Evolutionary conservation across 2,329 filamentous ascomycete species (phyloP).

Genomic region (Botryotinia narcissicola): DNA sequence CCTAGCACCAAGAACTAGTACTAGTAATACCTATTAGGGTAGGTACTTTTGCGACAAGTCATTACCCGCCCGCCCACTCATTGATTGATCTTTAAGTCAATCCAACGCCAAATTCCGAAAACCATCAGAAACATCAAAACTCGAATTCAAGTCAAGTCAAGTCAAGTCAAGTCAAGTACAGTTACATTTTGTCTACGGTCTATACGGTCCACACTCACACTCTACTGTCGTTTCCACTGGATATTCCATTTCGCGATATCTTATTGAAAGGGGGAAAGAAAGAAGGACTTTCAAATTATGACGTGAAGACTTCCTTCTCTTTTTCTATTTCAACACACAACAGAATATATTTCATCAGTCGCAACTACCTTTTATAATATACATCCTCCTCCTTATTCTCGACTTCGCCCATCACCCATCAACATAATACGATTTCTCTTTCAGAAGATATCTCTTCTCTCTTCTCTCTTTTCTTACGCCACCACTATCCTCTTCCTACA

Average conservation of each 20-base stretch:
- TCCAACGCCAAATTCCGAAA: background rate
- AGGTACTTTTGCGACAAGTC: conserved; percentile 8
- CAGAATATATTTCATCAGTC: background rate
- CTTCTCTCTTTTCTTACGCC: background rate
- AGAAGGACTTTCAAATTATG: conserved; percentile 4
- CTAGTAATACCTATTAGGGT: background rate
- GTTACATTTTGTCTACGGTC: too few species aligned
- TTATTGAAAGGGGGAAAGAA: background rate
- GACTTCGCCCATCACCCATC: too few species aligned
- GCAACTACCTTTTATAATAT: background rate
- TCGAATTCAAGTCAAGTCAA: background rate
- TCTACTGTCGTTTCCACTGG: background rate
- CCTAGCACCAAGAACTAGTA: background rate
- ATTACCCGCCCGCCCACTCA: background rate
- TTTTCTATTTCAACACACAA: background rate
- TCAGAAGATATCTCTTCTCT: too few species aligned
- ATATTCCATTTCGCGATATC: background rate
- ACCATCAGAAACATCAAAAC: background rate
- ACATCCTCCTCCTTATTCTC: background rate
- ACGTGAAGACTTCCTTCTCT: conserved; percentile 13
- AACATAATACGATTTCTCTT: background rate
- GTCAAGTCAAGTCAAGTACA: background rate
- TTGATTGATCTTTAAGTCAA: background rate
- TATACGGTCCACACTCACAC: background rate
- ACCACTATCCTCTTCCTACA: background rate